Evolutionary conservation across 305 asterid species (phyloP), one percentile per base, ranked within the genome.

Genomic region (Ajuga reptans): DNA sequence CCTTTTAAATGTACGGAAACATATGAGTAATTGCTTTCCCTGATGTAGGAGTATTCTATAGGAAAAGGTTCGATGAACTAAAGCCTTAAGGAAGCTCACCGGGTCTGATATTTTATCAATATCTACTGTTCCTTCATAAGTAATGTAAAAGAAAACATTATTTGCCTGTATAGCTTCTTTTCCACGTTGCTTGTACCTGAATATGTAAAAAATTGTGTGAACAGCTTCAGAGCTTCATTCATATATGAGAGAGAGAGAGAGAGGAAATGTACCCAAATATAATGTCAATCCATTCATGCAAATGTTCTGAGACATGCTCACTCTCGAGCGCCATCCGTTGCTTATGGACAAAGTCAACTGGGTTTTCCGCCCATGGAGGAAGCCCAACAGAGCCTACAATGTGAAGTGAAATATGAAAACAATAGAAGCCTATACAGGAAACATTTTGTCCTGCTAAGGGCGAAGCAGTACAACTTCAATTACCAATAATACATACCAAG

Each of bases 271-370:
- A 90, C 99, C 99, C 99, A 81, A 94, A 94, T 77, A 94, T 88
- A 68, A 94, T 95, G 86, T 94, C 99, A 52, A 91, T 81, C 99
- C 99, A 94, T 77, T 91, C 96, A 78, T 94, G 96, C 79, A 94
- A 78, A 84, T 94, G 90, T 61, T 88, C 84, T 51, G 99, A 94
- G 77, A 89, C 96, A 68, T 93, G 92, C 79, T 93, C 96, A 75
- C 99, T 91, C 87, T 93, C 99, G 50, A 93, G 99, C 18, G 99
- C 96, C 96, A 83, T 84, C 75, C 86, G 89, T 80, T 93, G 97
- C 83, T 93, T 91, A 76, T 87, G 99, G 75, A 93, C 87, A 80
- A 93, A 93, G 78, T 93, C 99, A 81, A 85, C 88, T 47, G 95
- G 90, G 72, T 77, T 93, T 76, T 89, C 74, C 56, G 99, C 99